Base-by-base conservation (phyloP, 352 stramenopile species). In the Peronospora farinosa region DNA sequence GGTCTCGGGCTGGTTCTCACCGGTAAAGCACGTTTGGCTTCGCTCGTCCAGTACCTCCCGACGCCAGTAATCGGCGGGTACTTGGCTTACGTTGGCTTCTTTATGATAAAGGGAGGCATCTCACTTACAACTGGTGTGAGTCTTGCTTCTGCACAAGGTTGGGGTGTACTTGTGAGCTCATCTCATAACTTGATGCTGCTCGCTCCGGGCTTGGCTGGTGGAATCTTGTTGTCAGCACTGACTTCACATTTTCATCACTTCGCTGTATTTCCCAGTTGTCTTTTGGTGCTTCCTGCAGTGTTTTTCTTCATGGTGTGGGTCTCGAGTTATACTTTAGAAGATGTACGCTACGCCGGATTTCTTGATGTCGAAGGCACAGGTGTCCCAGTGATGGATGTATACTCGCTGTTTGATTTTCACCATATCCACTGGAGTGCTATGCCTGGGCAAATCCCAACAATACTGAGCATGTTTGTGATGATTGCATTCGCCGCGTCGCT, bases 21-120 rank as follows among this genome's bases (percentile, higher is more conserved):
- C 25, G 95, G 94, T 7, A 92, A 86, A 51, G 74, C 75, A 42
- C 60, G 70, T 36, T 72, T 99, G 23, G 95, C 95, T 25, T 88
- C 78, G n/a, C 82, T 97, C 23, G 93, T 98, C 8, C 93, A 98
- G 63, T 91, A 98, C 48, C 72, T 99, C 10, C 96, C 96, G 2
- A 96, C 95, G 23, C 92, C 86, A 28, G 96, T 98, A 7, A 86
- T 98, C 19, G 95, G 72, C 11, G 95, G 96, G 6, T 99, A 99
- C 73, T 73, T 99, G 33, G 95, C 93, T 16, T 97, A 92, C 54
- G 97, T 98, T 36, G 96, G 96, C 0, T 97, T 97, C 51, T 98
- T 98, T 59, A 96, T 95, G 73, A 51, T 96, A 27, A 85, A 96
- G 59, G 91, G 87, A 5, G 89, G 91, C 1, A 59, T 96, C 32